These are phyloP conservation scores for Psophocarpus tetragonolobus DNA, from an alignment of 306 rosid genomes.

Conservation along the genomic window DNA sequence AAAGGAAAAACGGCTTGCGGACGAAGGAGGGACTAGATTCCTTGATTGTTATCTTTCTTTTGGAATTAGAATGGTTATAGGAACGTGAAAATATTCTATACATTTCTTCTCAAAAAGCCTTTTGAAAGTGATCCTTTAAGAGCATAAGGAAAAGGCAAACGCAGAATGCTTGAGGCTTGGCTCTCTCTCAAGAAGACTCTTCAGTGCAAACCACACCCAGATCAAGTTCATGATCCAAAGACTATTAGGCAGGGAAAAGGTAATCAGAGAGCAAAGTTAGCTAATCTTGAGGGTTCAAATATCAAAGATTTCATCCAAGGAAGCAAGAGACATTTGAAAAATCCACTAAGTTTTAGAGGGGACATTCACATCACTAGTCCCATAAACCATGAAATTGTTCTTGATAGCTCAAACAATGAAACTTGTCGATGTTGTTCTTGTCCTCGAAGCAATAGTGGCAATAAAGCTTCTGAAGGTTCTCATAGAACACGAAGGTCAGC, in stretches of 20 bases:
- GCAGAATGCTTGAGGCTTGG: slow-evolving; percentile 47
- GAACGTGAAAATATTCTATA: slow-evolving; percentile 6
- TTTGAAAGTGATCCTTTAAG: slow-evolving; percentile 20
- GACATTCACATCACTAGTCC: slow-evolving; percentile 25
- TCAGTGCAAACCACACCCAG: slow-evolving; percentile 45
- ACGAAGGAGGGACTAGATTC: slow-evolving; percentile 31
- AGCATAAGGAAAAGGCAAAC: slow-evolving; percentile 1
- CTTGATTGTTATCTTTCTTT: slow-evolving; percentile 29
- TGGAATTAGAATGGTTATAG: slow-evolving; percentile 13
- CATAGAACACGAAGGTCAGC: slow-evolving; percentile 12
- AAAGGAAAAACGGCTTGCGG: slow-evolving; percentile 29
- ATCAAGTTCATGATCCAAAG: slow-evolving; percentile 54
- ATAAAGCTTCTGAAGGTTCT: slow-evolving; percentile 20
- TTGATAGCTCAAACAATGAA: slow-evolving; percentile 20
- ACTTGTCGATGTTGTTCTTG: slow-evolving; percentile 22
- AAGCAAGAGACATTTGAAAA: slow-evolving; percentile 42
- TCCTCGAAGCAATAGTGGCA: slow-evolving; percentile 11
- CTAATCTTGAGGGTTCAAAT: slow-evolving; percentile 23
- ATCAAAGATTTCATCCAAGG: slow-evolving; percentile 37
- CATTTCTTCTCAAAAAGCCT: slow-evolving; percentile 20
- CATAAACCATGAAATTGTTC: slow-evolving; percentile 32
- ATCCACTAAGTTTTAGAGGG: slow-evolving; percentile 30
- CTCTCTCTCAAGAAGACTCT: slow-evolving; percentile 46
- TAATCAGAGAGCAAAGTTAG: slow-evolving; percentile 28
- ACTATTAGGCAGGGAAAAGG: slow-evolving; percentile 10